Evolutionary conservation across 2,329 filamentous ascomycete genomes (phyloP).

Genomic region (Thielaviopsis populi): DNA sequence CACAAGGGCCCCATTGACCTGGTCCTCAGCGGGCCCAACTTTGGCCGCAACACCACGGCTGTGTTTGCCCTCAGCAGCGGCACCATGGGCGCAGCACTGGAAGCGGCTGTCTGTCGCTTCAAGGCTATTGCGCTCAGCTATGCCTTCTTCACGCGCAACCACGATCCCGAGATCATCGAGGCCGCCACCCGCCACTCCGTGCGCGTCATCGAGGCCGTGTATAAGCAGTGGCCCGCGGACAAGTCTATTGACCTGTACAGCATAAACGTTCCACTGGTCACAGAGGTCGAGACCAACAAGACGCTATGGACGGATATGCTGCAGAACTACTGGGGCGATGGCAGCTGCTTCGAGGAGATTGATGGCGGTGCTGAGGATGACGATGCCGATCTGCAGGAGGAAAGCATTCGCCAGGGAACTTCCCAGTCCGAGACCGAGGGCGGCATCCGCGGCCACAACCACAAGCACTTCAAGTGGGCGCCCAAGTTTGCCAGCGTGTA

Average conservation of each 20-base stretch:
- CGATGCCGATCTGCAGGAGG: conserved; percentile 46
- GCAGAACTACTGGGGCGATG: conserved; percentile 79
- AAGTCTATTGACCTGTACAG: conserved; percentile 66
- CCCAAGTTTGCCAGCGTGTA: conserved; percentile 78
- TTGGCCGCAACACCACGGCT: conserved; percentile 67
- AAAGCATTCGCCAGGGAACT: conserved; percentile 24
- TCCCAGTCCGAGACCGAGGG: conserved; percentile 18
- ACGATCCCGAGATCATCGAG: conserved; percentile 67
- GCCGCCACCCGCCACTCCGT: conserved; percentile 62
- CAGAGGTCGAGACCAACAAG: conserved; percentile 55
- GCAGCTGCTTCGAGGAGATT: conserved; percentile 73
- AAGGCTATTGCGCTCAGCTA: conserved; percentile 73
- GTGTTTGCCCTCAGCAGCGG: conserved; percentile 66
- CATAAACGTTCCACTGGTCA: conserved; percentile 76
- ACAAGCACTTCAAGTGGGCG: conserved; percentile 91
- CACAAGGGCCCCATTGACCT: conserved; percentile 58
- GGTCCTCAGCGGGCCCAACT: conserved; percentile 69
- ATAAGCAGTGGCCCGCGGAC: conserved; percentile 54
- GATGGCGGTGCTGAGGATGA: conserved; percentile 49
- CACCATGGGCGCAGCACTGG: conserved; percentile 61
- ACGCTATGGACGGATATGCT: conserved; percentile 74
- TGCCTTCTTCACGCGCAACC: conserved; percentile 75
- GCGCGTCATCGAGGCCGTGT: conserved; percentile 63
- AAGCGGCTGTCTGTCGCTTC: conserved; percentile 55
- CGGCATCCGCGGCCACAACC: conserved; percentile 40